Conservation (phyloP, 202 grass and related monocot genomes). For the Setaria viridis region DNA sequence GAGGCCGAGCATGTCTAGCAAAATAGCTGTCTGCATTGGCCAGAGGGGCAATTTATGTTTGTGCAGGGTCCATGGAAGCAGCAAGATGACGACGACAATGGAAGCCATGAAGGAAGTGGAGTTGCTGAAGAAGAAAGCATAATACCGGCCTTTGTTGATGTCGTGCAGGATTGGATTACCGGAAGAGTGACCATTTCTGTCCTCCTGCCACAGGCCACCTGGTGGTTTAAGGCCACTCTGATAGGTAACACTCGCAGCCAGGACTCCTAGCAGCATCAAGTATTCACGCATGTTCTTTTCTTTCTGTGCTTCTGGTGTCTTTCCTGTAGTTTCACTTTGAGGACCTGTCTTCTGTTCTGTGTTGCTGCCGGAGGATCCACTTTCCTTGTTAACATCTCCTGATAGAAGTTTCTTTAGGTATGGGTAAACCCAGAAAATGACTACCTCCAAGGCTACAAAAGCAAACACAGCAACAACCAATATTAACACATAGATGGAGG, state of each 20-base stretch:
- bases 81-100: conserved; percentile 50
- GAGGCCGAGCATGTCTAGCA: conserved; percentile 47
- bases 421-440: conserved; percentile 3
- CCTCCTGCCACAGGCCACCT: conserved; percentile 42
- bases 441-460: conserved; percentile 39
- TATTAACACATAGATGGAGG: conserved; percentile 52
- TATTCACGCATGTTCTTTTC: conserved; percentile 9
- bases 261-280: conserved; percentile 49
- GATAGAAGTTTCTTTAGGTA: neutral
- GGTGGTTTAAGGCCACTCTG: conserved; percentile 51
- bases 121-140: conserved; percentile 60
- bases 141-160: conserved; percentile 32
- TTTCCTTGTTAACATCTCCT: no score
- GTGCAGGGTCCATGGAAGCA: conserved; percentile 17
- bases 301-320: neutral
- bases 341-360: neutral
- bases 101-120: conserved; percentile 57
- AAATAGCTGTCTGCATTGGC: conserved; percentile 43
- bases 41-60: neutral
- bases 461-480: conserved; percentile 46
- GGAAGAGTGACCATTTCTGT: neutral
- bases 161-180: conserved; percentile 47
- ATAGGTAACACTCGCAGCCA: conserved; percentile 59
- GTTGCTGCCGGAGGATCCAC: neutral
- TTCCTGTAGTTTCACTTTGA: neutral